Conservation (phyloP, 2,329 filamentous ascomycete species). For the Ophiostoma sp. region DNA sequence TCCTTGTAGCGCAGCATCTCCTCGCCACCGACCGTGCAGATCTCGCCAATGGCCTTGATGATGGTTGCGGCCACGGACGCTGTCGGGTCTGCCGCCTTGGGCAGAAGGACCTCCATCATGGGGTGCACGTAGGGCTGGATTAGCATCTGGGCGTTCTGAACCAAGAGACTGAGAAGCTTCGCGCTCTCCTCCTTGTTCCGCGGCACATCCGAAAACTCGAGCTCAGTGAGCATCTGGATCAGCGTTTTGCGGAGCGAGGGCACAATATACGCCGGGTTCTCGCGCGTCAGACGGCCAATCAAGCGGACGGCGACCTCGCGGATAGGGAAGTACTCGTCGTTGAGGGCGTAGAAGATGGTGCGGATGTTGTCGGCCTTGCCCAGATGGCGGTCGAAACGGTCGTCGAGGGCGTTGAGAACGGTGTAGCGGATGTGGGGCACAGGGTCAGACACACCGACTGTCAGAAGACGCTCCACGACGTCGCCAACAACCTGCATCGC, state of each 20-base stretch:
- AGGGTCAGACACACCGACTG: slow-evolving; percentile 89
- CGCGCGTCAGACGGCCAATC: slow-evolving; percentile 84
- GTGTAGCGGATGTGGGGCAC: slow-evolving; percentile 86
- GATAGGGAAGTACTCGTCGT: slow-evolving; percentile 91
- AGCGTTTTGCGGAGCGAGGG: slow-evolving; percentile 92
- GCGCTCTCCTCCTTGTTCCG: slow-evolving; percentile 96
- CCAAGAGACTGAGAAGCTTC: slow-evolving; percentile 85
- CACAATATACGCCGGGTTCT: slow-evolving; percentile 97
- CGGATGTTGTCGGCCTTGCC: slow-evolving; percentile 97
- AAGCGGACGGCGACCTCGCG: slow-evolving; percentile 94
- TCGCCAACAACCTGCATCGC: slow-evolving; percentile 96
- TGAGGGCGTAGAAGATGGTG: slow-evolving; percentile 90
- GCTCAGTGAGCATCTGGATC: slow-evolving; percentile 92
- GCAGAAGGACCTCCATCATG: slow-evolving; percentile 91
- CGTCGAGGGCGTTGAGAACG: slow-evolving; percentile 84
- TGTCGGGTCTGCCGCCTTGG: slow-evolving; percentile 83
- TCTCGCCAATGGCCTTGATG: slow-evolving; percentile 90
- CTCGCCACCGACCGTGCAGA: slow-evolving; percentile 89
- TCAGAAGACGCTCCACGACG: slow-evolving; percentile 94
- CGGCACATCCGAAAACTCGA: slow-evolving; percentile 92
- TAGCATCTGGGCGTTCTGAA: slow-evolving; percentile 86
- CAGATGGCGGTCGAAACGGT: slow-evolving; percentile 93
- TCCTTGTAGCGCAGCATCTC: slow-evolving; percentile 93
- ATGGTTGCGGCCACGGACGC: slow-evolving; percentile 90
- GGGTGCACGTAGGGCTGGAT: slow-evolving; percentile 97